Evolutionary conservation across 2,329 filamentous ascomycete genomes (phyloP).

Genomic region (Incumbomyces lentus): DNA sequence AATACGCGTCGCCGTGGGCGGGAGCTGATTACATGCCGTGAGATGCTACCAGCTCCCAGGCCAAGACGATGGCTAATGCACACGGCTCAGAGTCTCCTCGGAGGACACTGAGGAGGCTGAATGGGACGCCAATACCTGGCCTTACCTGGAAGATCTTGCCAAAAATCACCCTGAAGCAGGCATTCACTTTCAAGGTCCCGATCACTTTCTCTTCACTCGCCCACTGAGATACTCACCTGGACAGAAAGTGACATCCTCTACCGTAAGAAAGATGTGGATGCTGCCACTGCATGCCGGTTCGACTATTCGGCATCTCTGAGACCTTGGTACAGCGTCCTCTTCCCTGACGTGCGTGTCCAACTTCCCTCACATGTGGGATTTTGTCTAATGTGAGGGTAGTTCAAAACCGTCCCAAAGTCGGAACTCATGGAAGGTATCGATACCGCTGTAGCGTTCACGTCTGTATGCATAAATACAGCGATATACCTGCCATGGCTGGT

Average conservation of each 20-base stretch:
- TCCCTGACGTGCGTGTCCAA: constrained; percentile 50
- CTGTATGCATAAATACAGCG: constrained; percentile 82
- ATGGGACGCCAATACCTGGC: constrained; percentile 53
- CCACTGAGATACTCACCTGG: not conserved
- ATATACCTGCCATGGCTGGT: constrained; percentile 80
- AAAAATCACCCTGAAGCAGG: constrained; percentile 60
- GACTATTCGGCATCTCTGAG: constrained; percentile 56
- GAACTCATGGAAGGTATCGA: constrained; percentile 57
- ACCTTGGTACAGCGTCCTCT: constrained; percentile 63
- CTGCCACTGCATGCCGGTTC: constrained; percentile 48
- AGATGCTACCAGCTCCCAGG: constrained; percentile 25
- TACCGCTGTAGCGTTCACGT: constrained; percentile 65
- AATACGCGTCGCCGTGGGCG: constrained; percentile 76
- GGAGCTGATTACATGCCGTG: constrained; percentile 65
- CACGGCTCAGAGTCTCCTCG: constrained; percentile 22
- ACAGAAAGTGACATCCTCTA: constrained; percentile 38
- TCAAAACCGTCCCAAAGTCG: constrained; percentile 45
- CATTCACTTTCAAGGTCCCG: constrained; percentile 59
- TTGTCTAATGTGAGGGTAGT: constrained; percentile 32
- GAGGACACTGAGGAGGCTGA: constrained; percentile 24
- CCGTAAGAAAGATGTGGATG: constrained; percentile 53
- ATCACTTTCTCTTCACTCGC: not conserved
- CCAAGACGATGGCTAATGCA: constrained; percentile 9
- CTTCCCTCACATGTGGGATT: not conserved
- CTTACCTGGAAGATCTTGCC: constrained; percentile 46